A percentile compares a stretch with the other conserved stretches of the same genome.
Conservation (phyloP, 2,329 filamentous ascomycete genomes). For the Rhexocercosporidium sp. region DNA sequence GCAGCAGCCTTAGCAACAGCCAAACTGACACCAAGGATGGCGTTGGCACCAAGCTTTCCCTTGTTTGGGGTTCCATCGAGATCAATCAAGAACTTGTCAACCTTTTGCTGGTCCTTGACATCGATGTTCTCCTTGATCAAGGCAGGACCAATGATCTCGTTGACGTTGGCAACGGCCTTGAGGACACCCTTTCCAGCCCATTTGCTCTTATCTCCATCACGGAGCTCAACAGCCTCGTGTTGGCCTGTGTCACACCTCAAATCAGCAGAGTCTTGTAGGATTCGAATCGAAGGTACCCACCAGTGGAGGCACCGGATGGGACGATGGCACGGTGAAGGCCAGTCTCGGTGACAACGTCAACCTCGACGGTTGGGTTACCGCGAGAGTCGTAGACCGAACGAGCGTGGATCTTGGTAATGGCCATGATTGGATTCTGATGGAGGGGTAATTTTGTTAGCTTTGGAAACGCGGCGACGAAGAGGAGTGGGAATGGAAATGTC, state of each 20-base stretch:
- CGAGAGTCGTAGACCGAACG: constrained; percentile 99
- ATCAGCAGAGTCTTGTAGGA: constrained; percentile 30
- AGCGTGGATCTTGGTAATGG: constrained; percentile 88
- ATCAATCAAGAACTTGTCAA: constrained; percentile 84
- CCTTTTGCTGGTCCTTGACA: constrained; percentile 83
- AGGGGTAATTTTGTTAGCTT: constrained; percentile 28
- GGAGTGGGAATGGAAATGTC: neutral
- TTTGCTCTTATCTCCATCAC: constrained; percentile 85
- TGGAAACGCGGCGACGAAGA: neutral
- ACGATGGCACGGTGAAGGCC: constrained; percentile 98
- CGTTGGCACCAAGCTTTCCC: constrained; percentile 86
- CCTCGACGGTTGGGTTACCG: constrained; percentile 97
- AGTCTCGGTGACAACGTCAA: constrained; percentile 94
- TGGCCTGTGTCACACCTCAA: constrained; percentile 60
- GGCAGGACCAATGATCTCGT: constrained; percentile 78
- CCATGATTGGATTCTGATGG: constrained; percentile 66
- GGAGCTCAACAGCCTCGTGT: constrained; percentile 90
- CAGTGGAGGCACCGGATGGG: constrained; percentile 93
- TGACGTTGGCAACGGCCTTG: constrained; percentile 87
- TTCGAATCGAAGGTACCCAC: constrained; percentile 55
- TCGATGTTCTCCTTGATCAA: constrained; percentile 83
- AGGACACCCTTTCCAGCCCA: constrained; percentile 88
- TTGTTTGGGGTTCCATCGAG: constrained; percentile 88
- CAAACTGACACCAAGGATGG: constrained; percentile 84
- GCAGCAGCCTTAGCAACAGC: constrained; percentile 88